phyloP scores from a whole-genome alignment of 192 early-diverging fungal genomes.

The Radiomyces spectabilis region DNA sequence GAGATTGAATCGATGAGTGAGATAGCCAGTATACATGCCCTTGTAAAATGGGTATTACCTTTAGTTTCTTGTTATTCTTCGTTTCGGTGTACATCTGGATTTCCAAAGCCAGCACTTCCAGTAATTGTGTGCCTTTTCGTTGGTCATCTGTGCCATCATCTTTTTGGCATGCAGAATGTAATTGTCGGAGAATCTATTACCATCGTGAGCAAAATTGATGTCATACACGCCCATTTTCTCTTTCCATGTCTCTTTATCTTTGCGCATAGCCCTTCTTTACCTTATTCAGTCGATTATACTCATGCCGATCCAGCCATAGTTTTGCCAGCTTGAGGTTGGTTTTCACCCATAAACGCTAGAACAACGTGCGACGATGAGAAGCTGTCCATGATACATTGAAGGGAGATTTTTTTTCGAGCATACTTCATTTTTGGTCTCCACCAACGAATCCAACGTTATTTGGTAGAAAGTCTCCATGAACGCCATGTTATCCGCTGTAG shows the following conservation, averaged over 20 bases:
- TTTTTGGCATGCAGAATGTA: slow-evolving; percentile 69
- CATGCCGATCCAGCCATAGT: slow-evolving; percentile 75
- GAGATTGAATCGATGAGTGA: neutral
- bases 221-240: no score
- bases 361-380: no score
- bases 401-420: neutral
- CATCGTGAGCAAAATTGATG: no score
- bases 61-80: slow-evolving; percentile 81
- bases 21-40: neutral
- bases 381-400: no score
- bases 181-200: slow-evolving; percentile 62
- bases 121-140: slow-evolving; percentile 85
- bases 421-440: slow-evolving; percentile 80
- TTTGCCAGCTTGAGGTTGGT: slow-evolving; percentile 84
- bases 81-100: slow-evolving; percentile 94
- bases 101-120: slow-evolving; percentile 92
- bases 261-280: no score
- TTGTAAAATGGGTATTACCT: slow-evolving; percentile 34
- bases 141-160: slow-evolving; percentile 80
- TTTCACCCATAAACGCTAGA: slow-evolving; percentile 73
- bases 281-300: slow-evolving; percentile 66
- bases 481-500: slow-evolving; percentile 63
- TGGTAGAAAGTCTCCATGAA: slow-evolving; percentile 84
- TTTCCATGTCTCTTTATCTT: no score
- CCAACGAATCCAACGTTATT: slow-evolving; percentile 60